Evolutionary conservation across 768 basidiomycete genomes (phyloP).

Genomic region (Boletus rubescentipes): DNA sequence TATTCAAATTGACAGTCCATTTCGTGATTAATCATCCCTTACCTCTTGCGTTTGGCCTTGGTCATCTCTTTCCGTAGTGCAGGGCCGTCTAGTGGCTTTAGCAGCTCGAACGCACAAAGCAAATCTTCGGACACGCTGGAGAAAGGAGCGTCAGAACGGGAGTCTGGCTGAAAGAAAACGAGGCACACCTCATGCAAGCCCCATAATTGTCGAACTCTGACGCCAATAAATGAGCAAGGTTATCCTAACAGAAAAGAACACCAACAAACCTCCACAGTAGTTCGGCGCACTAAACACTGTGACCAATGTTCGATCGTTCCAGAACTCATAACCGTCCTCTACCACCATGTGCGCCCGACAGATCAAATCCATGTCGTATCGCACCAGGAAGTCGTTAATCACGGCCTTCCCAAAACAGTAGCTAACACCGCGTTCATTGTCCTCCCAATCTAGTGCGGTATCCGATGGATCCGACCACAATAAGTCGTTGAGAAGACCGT

Average conservation of each 20-base stretch:
- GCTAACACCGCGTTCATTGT: constrained; percentile 97
- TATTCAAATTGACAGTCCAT: neutral
- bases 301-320: constrained; percentile 97
- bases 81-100: constrained; percentile 93
- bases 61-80: constrained; percentile 98
- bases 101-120: constrained; percentile 93
- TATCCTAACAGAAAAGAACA: neutral
- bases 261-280: constrained; percentile 84
- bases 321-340: constrained; percentile 99
- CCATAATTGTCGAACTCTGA: constrained; percentile 94
- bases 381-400: constrained; percentile 92
- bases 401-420: constrained; percentile 99
- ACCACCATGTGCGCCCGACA: constrained; percentile 99
- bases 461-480: constrained; percentile 99
- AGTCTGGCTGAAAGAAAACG: neutral
- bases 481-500: constrained; percentile 93
- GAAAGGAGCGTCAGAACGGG: constrained; percentile 15
- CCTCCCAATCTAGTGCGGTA: constrained; percentile 98
- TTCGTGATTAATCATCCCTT: neutral
- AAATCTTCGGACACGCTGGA: constrained; percentile 92
- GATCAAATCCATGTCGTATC: constrained; percentile 98
- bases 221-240: constrained; percentile 16
- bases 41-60: constrained; percentile 98
- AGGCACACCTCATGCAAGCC: constrained; percentile 83
- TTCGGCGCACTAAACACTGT: constrained; percentile 99